These are phyloP conservation scores for Albatrellus sp. DNA, from an alignment of 1,284 basidiomycete species.

Conservation along the genomic window DNA sequence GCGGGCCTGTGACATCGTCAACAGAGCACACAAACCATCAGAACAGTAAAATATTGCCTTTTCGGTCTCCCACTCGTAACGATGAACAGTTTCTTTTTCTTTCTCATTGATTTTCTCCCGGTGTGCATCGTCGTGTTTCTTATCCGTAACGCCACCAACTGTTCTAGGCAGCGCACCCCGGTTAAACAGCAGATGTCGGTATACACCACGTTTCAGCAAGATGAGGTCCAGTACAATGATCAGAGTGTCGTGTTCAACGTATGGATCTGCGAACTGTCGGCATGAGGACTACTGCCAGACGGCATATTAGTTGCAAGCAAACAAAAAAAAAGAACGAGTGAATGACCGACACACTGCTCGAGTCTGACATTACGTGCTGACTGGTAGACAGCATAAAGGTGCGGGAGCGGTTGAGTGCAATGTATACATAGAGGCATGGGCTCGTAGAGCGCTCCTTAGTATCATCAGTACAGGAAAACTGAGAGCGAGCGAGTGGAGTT, in stretches of 20 bases:
- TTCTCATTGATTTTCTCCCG: constrained; percentile 6
- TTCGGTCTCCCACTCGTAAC: not conserved
- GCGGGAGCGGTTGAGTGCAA: constrained; percentile 55
- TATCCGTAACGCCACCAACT: constrained; percentile 10
- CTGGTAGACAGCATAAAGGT: constrained; percentile 78
- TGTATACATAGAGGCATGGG: constrained; percentile 76
- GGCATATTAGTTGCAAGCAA: not conserved
- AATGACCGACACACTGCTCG: constrained; percentile 57
- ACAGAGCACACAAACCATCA: not conserved
- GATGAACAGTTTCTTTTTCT: constrained; percentile 12
- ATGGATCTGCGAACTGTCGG: constrained; percentile 71
- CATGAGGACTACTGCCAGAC: constrained; percentile 27
- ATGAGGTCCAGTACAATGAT: constrained; percentile 77
- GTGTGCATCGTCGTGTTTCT: not conserved
- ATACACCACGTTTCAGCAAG: constrained; percentile 78
- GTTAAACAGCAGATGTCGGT: constrained; percentile 85
- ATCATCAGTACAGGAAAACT: too few relatives aligned
- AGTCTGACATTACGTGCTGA: constrained; percentile 76
- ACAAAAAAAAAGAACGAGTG: constrained; percentile 7
- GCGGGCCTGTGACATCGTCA: constrained; percentile 27
- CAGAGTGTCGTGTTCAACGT: constrained; percentile 78
- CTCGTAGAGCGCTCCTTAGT: too few relatives aligned
- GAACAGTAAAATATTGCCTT: not conserved
- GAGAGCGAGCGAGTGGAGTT: too few relatives aligned
- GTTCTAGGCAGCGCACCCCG: constrained; percentile 53